Evolutionary conservation across 352 stramenopile species (phyloP).

Genomic region (Phytophthora litchii): DNA sequence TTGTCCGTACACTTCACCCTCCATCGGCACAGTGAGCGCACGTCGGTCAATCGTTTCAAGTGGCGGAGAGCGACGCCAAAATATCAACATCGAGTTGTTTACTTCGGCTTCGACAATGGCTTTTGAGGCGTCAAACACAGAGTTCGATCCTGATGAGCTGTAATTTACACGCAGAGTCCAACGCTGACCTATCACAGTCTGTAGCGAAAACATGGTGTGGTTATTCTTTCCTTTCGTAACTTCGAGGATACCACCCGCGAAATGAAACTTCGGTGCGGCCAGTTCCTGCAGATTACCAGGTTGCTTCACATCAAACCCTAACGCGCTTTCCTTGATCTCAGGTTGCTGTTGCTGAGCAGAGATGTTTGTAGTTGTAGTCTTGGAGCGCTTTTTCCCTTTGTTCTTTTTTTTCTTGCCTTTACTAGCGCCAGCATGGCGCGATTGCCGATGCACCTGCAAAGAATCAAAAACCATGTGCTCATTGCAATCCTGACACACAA

Average conservation of each 20-base stretch:
- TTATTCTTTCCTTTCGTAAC: slow-evolving; percentile 29
- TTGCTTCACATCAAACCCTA: background rate
- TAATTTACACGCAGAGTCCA: slow-evolving; percentile 33
- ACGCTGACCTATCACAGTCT: slow-evolving; percentile 21
- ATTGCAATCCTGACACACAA: slow-evolving; percentile 32
- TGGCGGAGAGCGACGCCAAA: slow-evolving; percentile 33
- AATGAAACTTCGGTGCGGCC: slow-evolving; percentile 33
- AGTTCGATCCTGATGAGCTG: slow-evolving; percentile 5
- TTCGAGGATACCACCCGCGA: slow-evolving; percentile 25
- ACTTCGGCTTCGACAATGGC: slow-evolving; percentile 20
- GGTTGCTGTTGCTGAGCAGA: background rate
- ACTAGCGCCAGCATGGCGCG: slow-evolving; percentile 8
- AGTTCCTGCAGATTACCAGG: slow-evolving; percentile 5
- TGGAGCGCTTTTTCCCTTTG: slow-evolving; percentile 9
- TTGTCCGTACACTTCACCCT: slow-evolving; percentile 30
- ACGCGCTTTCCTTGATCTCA: background rate
- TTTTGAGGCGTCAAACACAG: slow-evolving; percentile 3
- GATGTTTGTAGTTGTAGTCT: no score
- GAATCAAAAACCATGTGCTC: slow-evolving; percentile 37
- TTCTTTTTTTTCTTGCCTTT: slow-evolving; percentile 24
- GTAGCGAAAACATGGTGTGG: slow-evolving; percentile 30
- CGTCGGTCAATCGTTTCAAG: slow-evolving; percentile 35
- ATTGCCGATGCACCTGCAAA: slow-evolving; percentile 27
- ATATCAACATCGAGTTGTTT: slow-evolving; percentile 31
- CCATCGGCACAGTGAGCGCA: slow-evolving; percentile 22